Evolutionary conservation across 2,329 filamentous ascomycete genomes (phyloP).

Genomic region (Aureobasidium zeae): DNA sequence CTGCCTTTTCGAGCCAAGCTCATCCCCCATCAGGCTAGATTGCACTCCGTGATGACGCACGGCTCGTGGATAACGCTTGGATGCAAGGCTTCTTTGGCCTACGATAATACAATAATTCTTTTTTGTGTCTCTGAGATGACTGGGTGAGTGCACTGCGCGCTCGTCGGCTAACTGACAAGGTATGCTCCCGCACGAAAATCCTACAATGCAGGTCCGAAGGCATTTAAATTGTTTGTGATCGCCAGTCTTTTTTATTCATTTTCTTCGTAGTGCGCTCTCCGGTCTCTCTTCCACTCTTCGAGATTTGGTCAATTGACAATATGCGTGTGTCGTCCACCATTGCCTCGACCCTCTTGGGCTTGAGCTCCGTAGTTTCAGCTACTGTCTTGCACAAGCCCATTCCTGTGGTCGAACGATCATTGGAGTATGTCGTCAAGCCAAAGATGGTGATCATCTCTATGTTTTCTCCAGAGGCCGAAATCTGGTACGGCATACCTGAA

Average conservation of each 20-base stretch:
- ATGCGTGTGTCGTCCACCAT: slow-evolving; percentile 14
- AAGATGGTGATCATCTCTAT: slow-evolving; percentile 56
- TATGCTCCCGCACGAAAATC: too few relatives aligned
- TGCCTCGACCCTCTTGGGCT: slow-evolving; percentile 11
- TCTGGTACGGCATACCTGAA: slow-evolving; percentile 22
- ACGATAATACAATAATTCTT: too few relatives aligned
- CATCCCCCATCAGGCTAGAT: neutral
- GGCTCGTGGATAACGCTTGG: slow-evolving; percentile 1
- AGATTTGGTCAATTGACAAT: neutral
- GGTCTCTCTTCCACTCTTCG: neutral
- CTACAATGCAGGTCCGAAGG: too few relatives aligned
- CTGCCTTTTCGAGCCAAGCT: neutral
- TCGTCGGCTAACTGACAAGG: neutral
- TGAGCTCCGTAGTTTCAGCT: slow-evolving; percentile 14
- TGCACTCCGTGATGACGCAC: neutral
- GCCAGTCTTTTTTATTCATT: neutral
- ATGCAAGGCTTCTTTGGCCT: neutral
- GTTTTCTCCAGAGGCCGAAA: slow-evolving; percentile 35
- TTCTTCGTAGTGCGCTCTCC: neutral
- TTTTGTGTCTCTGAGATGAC: neutral
- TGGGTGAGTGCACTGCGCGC: slow-evolving; percentile 3
- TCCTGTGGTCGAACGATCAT: slow-evolving; percentile 17
- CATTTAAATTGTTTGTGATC: slow-evolving; percentile 6
- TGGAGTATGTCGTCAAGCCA: slow-evolving; percentile 37
- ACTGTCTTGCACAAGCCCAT: slow-evolving; percentile 12